Evolutionary conservation across 129 eudicot genomes (phyloP).

Genomic region (Deinandra increscens): DNA sequence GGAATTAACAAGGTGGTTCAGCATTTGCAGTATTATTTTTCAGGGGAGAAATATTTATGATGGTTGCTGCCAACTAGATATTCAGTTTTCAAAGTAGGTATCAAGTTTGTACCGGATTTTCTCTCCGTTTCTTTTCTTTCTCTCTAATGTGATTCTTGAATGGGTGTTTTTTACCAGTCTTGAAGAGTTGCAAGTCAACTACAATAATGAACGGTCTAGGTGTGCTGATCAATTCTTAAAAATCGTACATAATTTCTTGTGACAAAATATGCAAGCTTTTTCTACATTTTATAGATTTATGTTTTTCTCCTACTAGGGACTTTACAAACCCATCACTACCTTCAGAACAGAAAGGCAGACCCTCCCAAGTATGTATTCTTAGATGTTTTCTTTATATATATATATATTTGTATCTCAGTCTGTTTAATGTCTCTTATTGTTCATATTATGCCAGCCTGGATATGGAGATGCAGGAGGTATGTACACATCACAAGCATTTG

Average conservation of each 20-base stretch:
- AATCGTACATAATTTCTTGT: not conserved
- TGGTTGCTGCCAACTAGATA: conserved; percentile 98
- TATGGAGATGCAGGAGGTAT: conserved; percentile 79
- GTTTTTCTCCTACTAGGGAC: conserved; percentile 48
- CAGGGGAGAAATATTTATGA: conserved; percentile 97
- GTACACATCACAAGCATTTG: conserved; percentile 51
- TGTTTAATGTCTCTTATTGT: conserved; percentile 12
- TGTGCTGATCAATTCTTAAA: conserved; percentile 26
- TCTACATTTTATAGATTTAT: conserved; percentile 19
- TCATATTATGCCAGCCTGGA: conserved; percentile 58
- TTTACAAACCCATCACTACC: conserved; percentile 92
- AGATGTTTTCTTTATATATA: not conserved
- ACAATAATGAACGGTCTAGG: conserved; percentile 94
- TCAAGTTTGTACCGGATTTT: conserved; percentile 14
- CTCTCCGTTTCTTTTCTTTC: not conserved
- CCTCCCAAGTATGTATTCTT: conserved; percentile 73
- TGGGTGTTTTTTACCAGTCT: conserved; percentile 54
- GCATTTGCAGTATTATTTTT: conserved; percentile 15
- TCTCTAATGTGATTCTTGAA: not conserved
- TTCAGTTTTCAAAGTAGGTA: conserved; percentile 93
- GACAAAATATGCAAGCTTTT: not conserved
- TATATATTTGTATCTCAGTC: not conserved
- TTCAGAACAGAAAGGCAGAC: conserved; percentile 82
- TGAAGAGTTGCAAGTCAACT: conserved; percentile 96
- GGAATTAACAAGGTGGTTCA: conserved; percentile 3